Evolutionary conservation across 75 land plant genomes (phyloP).

Genomic region (Isoetes taiwanensis): DNA sequence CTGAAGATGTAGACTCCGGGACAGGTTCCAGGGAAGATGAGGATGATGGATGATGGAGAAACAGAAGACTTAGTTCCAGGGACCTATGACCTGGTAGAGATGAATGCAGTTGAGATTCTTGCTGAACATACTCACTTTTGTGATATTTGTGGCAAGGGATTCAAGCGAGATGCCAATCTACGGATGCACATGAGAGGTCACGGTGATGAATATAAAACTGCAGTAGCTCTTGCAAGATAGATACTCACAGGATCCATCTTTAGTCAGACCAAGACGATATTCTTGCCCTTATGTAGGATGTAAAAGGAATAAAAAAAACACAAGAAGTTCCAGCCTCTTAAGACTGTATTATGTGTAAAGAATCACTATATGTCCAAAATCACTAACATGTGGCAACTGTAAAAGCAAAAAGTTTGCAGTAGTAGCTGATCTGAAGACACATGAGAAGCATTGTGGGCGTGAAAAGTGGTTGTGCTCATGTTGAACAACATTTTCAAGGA

Average conservation of each 20-base stretch:
- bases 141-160: constrained; percentile 76
- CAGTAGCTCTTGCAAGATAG: constrained; percentile 27
- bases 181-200: constrained; percentile 94
- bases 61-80: constrained; percentile 39
- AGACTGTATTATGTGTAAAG: constrained; percentile 73
- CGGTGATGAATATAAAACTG: constrained; percentile 80
- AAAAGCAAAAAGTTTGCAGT: constrained; percentile 71
- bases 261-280: constrained; percentile 14
- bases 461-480: constrained; percentile 86
- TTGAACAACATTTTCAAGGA: constrained; percentile 75
- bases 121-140: constrained; percentile 90
- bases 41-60: constrained; percentile 50
- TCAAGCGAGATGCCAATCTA: constrained; percentile 75
- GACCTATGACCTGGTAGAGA: constrained; percentile 39
- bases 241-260: neutral
- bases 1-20: too few species aligned
- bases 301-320: constrained; percentile 63
- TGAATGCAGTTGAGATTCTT: constrained; percentile 52
- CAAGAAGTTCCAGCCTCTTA: constrained; percentile 65
- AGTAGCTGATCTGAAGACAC: constrained; percentile 73
- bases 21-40: too few species aligned
- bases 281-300: constrained; percentile 81
- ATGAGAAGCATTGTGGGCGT: constrained; percentile 74
- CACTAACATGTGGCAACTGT: constrained; percentile 56
- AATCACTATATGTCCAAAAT: constrained; percentile 81